These are phyloP conservation scores for Globisporangium echinulatum DNA, from an alignment of 352 stramenopile species.

Conservation along the genomic window DNA sequence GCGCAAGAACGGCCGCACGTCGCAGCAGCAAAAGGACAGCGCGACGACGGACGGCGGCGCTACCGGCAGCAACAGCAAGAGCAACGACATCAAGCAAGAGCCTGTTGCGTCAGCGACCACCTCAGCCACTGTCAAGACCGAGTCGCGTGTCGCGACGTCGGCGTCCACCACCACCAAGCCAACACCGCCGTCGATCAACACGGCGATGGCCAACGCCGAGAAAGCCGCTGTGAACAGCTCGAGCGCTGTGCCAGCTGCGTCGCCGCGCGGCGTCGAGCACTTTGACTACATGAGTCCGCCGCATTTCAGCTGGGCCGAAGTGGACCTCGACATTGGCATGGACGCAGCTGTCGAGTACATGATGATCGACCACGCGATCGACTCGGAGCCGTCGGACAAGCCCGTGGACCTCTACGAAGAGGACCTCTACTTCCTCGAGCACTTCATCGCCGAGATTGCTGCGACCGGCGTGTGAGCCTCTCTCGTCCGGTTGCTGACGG, in stretches of 20 bases:
- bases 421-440: conserved; percentile 74
- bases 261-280: conserved; percentile 45
- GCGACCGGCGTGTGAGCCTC: conserved; percentile 19
- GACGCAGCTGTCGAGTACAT: conserved; percentile 72
- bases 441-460: conserved; percentile 78
- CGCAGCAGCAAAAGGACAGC: too few relatives aligned
- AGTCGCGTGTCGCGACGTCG: too few relatives aligned
- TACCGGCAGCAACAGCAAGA: background rate
- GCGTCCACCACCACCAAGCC: too few relatives aligned
- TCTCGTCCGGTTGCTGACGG: background rate
- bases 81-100: conserved; percentile 8
- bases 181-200: conserved; percentile 12
- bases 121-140: background rate
- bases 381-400: conserved; percentile 68
- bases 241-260: background rate
- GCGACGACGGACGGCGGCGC: background rate
- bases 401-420: conserved; percentile 73
- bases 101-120: too few relatives aligned
- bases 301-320: conserved; percentile 70
- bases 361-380: conserved; percentile 69
- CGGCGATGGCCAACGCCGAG: conserved; percentile 11
- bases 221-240: conserved; percentile 4
- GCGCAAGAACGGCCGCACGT: conserved; percentile 46
- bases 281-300: conserved; percentile 19
- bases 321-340: conserved; percentile 62